Percentiles rank a stretch among this genome's conserved stretches.
phyloP scores from a whole-genome alignment of 495 filamentous ascomycete species.

The Hypomontagnella monticulosa region DNA sequence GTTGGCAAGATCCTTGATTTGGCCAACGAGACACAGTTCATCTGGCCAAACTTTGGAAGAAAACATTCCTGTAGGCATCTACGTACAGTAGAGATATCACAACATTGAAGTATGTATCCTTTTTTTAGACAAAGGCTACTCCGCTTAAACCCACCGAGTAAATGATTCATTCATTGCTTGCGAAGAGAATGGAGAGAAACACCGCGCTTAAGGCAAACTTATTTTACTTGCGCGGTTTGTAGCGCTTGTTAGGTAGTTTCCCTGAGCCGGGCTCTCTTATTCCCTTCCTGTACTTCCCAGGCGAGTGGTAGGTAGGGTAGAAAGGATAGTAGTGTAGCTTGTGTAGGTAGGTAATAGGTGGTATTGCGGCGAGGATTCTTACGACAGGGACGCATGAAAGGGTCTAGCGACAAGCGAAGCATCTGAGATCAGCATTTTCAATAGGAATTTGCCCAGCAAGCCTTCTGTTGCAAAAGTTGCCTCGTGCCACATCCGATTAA shows the following conservation, averaged over 20 bases:
- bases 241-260: constrained; percentile 4
- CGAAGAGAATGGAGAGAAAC: not conserved
- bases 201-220: constrained; percentile 1
- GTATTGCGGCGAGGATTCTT: constrained; percentile 16
- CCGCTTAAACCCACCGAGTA: constrained; percentile 15
- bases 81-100: not conserved
- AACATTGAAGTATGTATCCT: not conserved
- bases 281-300: not conserved
- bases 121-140: constrained; percentile 24
- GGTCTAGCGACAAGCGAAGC: constrained; percentile 25
- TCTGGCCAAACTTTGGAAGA: constrained; percentile 30
- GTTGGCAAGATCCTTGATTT: constrained; percentile 43
- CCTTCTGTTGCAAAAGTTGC: constrained; percentile 43
- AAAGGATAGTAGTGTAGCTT: too few relatives aligned
- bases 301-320: not conserved
- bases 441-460: constrained; percentile 36
- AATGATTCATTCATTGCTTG: constrained; percentile 12
- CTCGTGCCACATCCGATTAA: constrained; percentile 40
- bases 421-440: constrained; percentile 26
- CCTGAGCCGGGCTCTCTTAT: constrained; percentile 25
- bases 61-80: not conserved
- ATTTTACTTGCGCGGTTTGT: constrained; percentile 14
- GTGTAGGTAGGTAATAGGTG: not conserved
- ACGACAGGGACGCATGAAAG: constrained; percentile 31
- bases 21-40: constrained; percentile 28